Evolutionary conservation across 805 yeast species (phyloP), one percentile per base, ranked within the genome.

Genomic region (Ogataea henricii): DNA sequence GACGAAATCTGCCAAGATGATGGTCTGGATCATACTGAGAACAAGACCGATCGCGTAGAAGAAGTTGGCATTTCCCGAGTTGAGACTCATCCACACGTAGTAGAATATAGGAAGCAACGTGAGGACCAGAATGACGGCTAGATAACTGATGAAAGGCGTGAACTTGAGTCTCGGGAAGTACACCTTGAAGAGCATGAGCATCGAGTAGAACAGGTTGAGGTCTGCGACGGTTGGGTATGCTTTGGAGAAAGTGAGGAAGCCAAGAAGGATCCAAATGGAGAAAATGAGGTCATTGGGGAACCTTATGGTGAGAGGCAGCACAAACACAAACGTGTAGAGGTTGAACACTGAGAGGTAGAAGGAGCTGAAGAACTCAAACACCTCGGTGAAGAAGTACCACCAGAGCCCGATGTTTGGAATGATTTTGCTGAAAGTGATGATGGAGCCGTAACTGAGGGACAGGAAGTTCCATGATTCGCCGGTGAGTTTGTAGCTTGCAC

Each of bases 371-470:
- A 83, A 87, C 46, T 86, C 94, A 68, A 94, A 94, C 81, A 94
- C 87, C 67, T 94, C 99, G 35, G 92, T 87, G 72, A 94, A 94
- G 59, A 91, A 83, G 70, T 94, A 94, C 99, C 99, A 94, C 99
- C 99, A 94, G 17, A 94, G 72, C 0, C 99, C 99, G 55, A 94
- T 66, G 67, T 94, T 94, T 22, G 99, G 99, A 4, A 83, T 75
- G 51, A 90, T 80, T 53, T 89, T 91, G 32, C 75, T 75, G 58
- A 88, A 84, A 20, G 72, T 70, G 5, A 89, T 60, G 5, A 78
- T 67, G 3, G 81, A 73, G 13, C 85, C 82, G 60, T 85, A 89
- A 33, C 79, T 75, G 8, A 79, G 68, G 27, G 59, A 47, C n/a
- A 87, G 39, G 59, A 82, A 81, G 45, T 68, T 63, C 68, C 74